Base-by-base conservation (phyloP, 192 early-diverging fungal genomes). In the Coemansia sp. region DNA sequence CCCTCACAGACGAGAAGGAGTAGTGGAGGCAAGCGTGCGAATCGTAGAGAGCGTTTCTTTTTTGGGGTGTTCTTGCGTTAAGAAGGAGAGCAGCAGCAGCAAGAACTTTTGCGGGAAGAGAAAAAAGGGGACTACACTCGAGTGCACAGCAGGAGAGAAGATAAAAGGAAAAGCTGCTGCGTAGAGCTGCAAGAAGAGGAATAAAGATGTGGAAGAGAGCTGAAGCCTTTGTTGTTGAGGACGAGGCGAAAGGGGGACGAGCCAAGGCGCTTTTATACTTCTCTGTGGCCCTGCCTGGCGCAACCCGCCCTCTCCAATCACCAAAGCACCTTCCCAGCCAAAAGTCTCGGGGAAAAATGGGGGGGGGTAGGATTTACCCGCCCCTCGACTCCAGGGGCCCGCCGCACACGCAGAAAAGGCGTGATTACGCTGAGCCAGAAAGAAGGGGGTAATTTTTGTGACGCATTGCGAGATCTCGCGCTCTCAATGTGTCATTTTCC, bases 1-100 rank as follows among this genome's bases (percentile, higher is more conserved):
- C 44, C 44, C 44, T 48, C 44, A 48, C 44, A 48, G 44, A 24
- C 44, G 44, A 48, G 44, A 48, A 48, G 44, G 44, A 48, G 40
- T n/a, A 11, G 26, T 58, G 38, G 12, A n/a, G 8, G 58, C 17
- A 17, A 33, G 6, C 42, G 53, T 48, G 41, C 56, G 40, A 19
- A 37, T 24, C 44, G 44, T 48, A 48, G 44, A 15, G 44, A 3
- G 4, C 44, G 44, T 48, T 48, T 26, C 24, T 27, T 48, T 48
- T 48, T 15, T 24, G 26, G 4, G 24, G 44, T 48, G 44, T 29
- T 48, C 44, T 48, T 48, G 44, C 44, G 44, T 48, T 48, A 48
- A n/a, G 24, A 26, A 24, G 26, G 24, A 48, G 24, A 14, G 18
- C 17, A 43, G 41, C 41, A 43, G 41, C 19, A 44, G 18, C 42